A percentile compares a stretch with the other conserved stretches of the same genome.
phyloP scores from a whole-genome alignment of 2,329 filamentous ascomycete species.

The Phoma sp. region DNA sequence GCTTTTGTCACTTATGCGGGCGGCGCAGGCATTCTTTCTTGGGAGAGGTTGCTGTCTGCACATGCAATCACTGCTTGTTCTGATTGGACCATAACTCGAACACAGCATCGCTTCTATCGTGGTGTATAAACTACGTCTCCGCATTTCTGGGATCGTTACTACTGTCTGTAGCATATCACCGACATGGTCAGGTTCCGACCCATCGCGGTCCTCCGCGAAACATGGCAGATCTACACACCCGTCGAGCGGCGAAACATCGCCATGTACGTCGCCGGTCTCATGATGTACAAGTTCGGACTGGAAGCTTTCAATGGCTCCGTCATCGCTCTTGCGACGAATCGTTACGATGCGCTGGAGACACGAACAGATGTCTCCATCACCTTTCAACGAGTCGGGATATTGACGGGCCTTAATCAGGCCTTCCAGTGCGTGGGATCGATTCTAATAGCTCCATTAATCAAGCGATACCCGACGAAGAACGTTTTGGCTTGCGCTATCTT shows the following conservation, averaged over 20 bases:
- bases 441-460: constrained; percentile 58
- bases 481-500: constrained; percentile 54
- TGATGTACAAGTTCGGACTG: constrained; percentile 60
- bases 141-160: constrained; percentile 23
- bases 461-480: constrained; percentile 55
- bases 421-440: constrained; percentile 60
- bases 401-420: constrained; percentile 58
- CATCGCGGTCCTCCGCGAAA: constrained; percentile 33
- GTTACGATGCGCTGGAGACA: constrained; percentile 55
- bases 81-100: constrained; percentile 25
- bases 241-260: constrained; percentile 50
- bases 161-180: constrained; percentile 24
- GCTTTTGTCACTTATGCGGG: constrained; percentile 31
- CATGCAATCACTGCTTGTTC: constrained; percentile 23
- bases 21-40: constrained; percentile 23
- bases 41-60: constrained; percentile 26
- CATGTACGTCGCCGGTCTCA: constrained; percentile 57
- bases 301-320: constrained; percentile 60
- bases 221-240: constrained; percentile 45
- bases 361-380: constrained; percentile 46
- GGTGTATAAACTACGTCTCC: constrained; percentile 32
- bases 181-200: constrained; percentile 28
- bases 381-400: constrained; percentile 55
- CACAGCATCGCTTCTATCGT: constrained; percentile 22
- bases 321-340: constrained; percentile 56